A percentile compares a stretch with the other conserved stretches of the same genome.
These are phyloP conservation scores for Draba incana DNA, from an alignment of 345 rosid genomes.

Conservation along the genomic window DNA sequence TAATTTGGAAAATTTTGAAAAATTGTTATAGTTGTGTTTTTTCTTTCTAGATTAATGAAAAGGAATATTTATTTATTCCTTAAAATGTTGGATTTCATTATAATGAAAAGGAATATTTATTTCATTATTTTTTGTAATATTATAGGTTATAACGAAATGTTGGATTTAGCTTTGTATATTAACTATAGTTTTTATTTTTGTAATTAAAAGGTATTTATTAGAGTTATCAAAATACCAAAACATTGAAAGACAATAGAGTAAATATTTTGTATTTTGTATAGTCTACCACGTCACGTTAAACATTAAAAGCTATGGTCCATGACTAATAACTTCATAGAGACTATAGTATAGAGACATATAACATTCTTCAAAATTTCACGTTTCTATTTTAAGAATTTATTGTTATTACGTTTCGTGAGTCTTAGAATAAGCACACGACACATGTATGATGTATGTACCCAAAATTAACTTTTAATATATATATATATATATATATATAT, in stretches of 20 bases:
- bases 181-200: too few relatives aligned
- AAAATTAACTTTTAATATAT: background rate
- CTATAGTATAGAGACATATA: constrained; percentile 8
- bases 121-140: background rate
- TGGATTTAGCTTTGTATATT: too few relatives aligned
- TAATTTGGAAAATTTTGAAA: background rate
- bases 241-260: constrained; percentile 19
- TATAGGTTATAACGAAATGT: background rate
- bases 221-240: background rate
- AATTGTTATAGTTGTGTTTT: too few relatives aligned
- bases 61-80: too few relatives aligned
- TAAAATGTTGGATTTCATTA: too few relatives aligned
- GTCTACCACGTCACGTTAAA: constrained; percentile 53
- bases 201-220: too few relatives aligned
- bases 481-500: too few relatives aligned
- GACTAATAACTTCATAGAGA: constrained; percentile 12
- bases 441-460: constrained; percentile 31
- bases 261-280: constrained; percentile 34
- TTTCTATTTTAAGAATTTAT: constrained; percentile 8
- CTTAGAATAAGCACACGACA: constrained; percentile 21
- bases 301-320: constrained; percentile 22
- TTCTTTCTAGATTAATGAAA: too few relatives aligned
- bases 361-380: constrained; percentile 25
- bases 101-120: too few relatives aligned
- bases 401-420: constrained; percentile 17